Percentiles rank a stretch among this genome's conserved stretches.
Evolutionary conservation across 2,329 filamentous ascomycete species (phyloP).

Genomic region (Paecilomyces fulvus): DNA sequence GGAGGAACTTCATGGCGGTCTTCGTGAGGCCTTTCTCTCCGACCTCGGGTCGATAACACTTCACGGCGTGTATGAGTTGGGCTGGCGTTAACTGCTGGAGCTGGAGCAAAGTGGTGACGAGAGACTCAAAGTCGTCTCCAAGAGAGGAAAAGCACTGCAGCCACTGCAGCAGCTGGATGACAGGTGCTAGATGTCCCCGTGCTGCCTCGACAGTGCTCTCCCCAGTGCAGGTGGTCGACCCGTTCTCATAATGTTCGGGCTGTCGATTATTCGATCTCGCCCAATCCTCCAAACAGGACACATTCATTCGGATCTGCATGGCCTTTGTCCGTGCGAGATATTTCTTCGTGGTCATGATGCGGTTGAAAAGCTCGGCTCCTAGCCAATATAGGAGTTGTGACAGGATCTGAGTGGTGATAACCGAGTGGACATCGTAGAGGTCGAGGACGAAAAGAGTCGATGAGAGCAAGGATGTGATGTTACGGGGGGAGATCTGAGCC

Average conservation of each 20-base stretch:
- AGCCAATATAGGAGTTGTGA: conserved; percentile 95
- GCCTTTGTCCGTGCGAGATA: conserved; percentile 94
- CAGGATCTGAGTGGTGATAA: conserved; percentile 85
- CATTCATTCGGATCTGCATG: conserved; percentile 99
- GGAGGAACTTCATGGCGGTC: conserved; percentile 76
- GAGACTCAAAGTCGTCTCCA: conserved; percentile 78
- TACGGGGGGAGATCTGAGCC: conserved; percentile 84
- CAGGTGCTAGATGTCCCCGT: conserved; percentile 73
- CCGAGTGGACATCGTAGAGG: conserved; percentile 97
- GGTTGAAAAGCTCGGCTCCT: conserved; percentile 91
- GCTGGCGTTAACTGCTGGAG: conserved; percentile 75
- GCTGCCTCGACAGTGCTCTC: conserved; percentile 81
- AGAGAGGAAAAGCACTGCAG: conserved; percentile 94
- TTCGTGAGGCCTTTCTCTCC: conserved; percentile 89
- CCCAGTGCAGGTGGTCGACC: conserved; percentile 74
- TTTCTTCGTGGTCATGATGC: conserved; percentile 91
- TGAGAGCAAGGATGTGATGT: conserved; percentile 89
- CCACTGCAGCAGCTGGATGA: conserved; percentile 94
- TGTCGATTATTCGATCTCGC: conserved; percentile 85
- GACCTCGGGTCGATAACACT: conserved; percentile 89
- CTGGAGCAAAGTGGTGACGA: conserved; percentile 83
- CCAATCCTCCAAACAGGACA: conserved; percentile 94
- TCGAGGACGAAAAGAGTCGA: conserved; percentile 96
- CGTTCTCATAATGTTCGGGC: conserved; percentile 91
- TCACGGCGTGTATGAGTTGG: conserved; percentile 84